Base-by-base conservation (phyloP, 2,329 filamentous ascomycete genomes). In the Sphaerostilbella broomeana region DNA sequence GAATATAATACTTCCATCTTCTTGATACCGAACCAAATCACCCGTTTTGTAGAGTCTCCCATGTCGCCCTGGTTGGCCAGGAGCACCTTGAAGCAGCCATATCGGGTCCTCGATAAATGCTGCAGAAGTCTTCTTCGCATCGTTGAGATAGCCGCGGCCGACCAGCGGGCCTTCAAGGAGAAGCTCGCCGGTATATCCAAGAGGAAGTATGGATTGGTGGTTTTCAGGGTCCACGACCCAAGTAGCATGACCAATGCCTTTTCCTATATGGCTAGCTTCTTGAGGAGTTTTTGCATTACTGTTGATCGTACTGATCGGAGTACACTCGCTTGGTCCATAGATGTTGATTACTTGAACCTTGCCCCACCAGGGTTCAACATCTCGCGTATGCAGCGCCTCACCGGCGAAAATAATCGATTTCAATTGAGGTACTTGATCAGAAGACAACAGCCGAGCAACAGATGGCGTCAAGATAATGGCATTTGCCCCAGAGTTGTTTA, bases 11-110 rank as follows among this genome's bases (percentile, higher is more conserved):
- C 20, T 40, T 6, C 49, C 50, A 27, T 52, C 48, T 4, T 25
- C 48, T 25, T 62, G 52, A 18, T 67, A 68, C 28, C 53, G 38
- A 2, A 46, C 48, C 11, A 49, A 29, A 31, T 54, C 52, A 11
- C 52, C 52, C 1, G 52, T 51, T 17, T 26, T 43, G 37, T 55
- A 51, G 10, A 33, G 18, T 8, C 20, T 33, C n/a, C n/a, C n/a
- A n/a, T n/a, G n/a, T n/a, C n/a, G n/a, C n/a, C n/a, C n/a, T n/a
- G n/a, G n/a, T n/a, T n/a, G n/a, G n/a, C n/a, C n/a, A n/a, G n/a
- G n/a, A n/a, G n/a, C n/a, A n/a, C n/a, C n/a, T n/a, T n/a, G n/a
- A n/a, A n/a, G n/a, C n/a, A n/a, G n/a, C n/a, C n/a, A n/a, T n/a
- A n/a, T n/a, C n/a, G n/a, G n/a, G 9, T 30, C 16, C 16, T 11